phyloP scores from a whole-genome alignment of 352 stramenopile genomes.

The Plasmopara viticola region DNA sequence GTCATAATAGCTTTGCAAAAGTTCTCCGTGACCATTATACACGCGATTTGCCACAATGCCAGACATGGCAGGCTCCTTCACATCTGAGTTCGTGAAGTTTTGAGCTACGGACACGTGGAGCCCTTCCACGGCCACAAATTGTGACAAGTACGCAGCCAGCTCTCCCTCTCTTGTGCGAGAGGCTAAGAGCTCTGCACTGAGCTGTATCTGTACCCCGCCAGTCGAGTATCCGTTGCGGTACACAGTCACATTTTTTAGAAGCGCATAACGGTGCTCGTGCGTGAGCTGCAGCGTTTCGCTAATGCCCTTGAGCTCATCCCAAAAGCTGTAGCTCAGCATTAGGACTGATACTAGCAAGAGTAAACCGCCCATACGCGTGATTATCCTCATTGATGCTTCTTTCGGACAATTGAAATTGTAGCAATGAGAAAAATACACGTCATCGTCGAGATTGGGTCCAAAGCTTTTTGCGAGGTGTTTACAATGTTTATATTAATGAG shows the following conservation, averaged over 20 bases:
- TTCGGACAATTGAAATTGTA: too few species aligned
- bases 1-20: slow-evolving; percentile 47
- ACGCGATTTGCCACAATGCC: slow-evolving; percentile 56
- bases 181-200: slow-evolving; percentile 50
- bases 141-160: slow-evolving; percentile 72
- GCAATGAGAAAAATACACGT: neutral
- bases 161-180: slow-evolving; percentile 37
- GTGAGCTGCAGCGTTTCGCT: slow-evolving; percentile 62
- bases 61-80: slow-evolving; percentile 22
- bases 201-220: slow-evolving; percentile 63
- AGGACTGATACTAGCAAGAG: slow-evolving; percentile 36
- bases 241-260: slow-evolving; percentile 61
- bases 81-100: slow-evolving; percentile 1
- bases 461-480: too few species aligned
- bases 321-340: slow-evolving; percentile 45
- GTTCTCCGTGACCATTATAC: slow-evolving; percentile 55
- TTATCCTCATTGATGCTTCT: slow-evolving; percentile 42
- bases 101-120: slow-evolving; percentile 20
- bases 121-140: slow-evolving; percentile 72
- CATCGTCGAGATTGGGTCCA: too few species aligned
- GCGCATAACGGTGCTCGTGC: slow-evolving; percentile 33
- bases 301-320: slow-evolving; percentile 30
- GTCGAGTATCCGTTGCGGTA: slow-evolving; percentile 78
- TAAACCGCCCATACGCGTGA: slow-evolving; percentile 32
- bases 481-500: too few species aligned